Evolutionary conservation across 2,329 filamentous ascomycete genomes (phyloP).

Genomic region (Scolecobasidium constrictum): DNA sequence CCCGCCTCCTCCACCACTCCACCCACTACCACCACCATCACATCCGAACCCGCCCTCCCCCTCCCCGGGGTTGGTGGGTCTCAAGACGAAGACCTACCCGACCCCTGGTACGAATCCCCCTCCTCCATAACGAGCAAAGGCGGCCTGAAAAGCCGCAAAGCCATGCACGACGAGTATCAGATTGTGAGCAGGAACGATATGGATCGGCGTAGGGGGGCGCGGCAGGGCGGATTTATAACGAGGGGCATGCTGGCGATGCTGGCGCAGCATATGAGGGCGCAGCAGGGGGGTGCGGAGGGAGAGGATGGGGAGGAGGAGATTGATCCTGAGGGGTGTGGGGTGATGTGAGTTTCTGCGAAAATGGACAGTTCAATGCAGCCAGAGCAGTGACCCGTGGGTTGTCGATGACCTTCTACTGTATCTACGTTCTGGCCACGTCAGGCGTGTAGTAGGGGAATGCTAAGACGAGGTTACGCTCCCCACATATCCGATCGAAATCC

Average conservation of each 20-base stretch:
- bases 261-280: background rate
- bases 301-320: background rate
- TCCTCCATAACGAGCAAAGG: constrained; percentile 7
- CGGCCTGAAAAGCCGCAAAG: constrained; percentile 6
- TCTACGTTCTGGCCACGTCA: no score
- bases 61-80: no score
- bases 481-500: no score
- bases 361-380: no score
- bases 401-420: no score
- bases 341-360: no score
- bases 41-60: background rate
- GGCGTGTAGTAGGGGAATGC: no score
- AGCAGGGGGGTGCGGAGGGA: background rate
- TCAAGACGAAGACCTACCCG: background rate
- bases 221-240: background rate
- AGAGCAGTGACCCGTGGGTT: no score
- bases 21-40: background rate
- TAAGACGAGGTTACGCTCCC: no score
- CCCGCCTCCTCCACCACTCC: background rate
- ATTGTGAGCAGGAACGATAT: constrained; percentile 7
- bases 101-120: background rate
- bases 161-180: constrained; percentile 4
- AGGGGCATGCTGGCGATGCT: constrained; percentile 4
- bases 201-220: constrained; percentile 1
- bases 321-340: background rate